phyloP scores from a whole-genome alignment of 2,329 filamentous ascomycete genomes.

The Ascochyta rabiei region DNA sequence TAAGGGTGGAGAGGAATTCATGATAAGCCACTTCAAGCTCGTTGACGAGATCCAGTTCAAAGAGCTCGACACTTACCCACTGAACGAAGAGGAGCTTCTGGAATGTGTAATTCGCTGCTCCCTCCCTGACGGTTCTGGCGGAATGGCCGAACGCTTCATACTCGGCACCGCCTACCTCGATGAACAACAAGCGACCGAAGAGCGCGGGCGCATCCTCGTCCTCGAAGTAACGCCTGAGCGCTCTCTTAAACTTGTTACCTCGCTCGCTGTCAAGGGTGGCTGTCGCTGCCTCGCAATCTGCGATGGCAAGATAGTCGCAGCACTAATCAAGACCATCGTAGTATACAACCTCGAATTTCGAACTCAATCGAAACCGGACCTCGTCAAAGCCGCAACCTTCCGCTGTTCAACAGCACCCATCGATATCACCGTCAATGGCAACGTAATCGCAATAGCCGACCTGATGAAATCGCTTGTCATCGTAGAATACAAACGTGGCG shows the following conservation, averaged over 20 bases:
- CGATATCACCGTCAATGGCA: constrained; percentile 75
- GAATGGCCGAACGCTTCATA: constrained; percentile 77
- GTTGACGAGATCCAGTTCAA: constrained; percentile 91
- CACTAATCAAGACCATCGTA: constrained; percentile 83
- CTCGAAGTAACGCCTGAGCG: constrained; percentile 80
- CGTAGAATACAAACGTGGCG: constrained; percentile 70
- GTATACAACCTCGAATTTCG: constrained; percentile 63
- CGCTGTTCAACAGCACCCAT: constrained; percentile 84
- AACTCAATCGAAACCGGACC: constrained; percentile 57
- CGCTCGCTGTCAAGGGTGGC: constrained; percentile 74
- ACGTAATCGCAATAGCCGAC: constrained; percentile 83
- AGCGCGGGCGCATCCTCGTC: constrained; percentile 78
- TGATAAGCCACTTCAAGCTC: constrained; percentile 82
- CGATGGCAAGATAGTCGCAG: constrained; percentile 77
- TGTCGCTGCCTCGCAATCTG: constrained; percentile 80
- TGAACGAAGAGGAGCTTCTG: constrained; percentile 75
- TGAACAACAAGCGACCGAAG: constrained; percentile 57
- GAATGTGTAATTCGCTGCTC: constrained; percentile 83
- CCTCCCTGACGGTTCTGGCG: constrained; percentile 65
- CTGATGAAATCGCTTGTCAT: constrained; percentile 91
- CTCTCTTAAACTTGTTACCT: constrained; percentile 72
- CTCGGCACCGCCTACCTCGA: constrained; percentile 85
- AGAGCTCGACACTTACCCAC: constrained; percentile 71
- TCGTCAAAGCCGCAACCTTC: constrained; percentile 77
- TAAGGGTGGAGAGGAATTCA: constrained; percentile 71